These are phyloP conservation scores for Brettanomyces nanus DNA, from an alignment of 805 yeast genomes.

Conservation along the genomic window DNA sequence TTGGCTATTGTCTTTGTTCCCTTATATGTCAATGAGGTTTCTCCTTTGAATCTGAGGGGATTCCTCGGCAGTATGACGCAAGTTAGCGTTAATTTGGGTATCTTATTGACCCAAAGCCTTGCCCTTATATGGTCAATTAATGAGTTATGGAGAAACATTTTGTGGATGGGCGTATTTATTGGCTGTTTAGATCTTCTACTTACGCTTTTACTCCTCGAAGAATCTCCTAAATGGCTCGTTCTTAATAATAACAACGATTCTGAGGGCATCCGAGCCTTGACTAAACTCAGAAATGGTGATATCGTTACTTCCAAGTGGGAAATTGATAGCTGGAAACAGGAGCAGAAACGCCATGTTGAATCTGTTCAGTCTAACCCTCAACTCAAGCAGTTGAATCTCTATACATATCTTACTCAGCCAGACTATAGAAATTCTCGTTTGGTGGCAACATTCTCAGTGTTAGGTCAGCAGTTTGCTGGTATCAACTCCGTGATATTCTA, in stretches of 20 bases:
- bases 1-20: constrained; percentile 81
- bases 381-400: constrained; percentile 19
- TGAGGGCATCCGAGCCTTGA: constrained; percentile 17
- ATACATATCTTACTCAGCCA: constrained; percentile 41
- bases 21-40: constrained; percentile 67
- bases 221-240: constrained; percentile 79
- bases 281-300: constrained; percentile 30
- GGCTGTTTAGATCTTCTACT: constrained; percentile 42
- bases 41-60: constrained; percentile 66
- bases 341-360: constrained; percentile 16
- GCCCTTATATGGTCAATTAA: constrained; percentile 64
- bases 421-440: constrained; percentile 49
- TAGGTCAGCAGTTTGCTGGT: constrained; percentile 88
- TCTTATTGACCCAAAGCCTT: constrained; percentile 65
- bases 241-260: constrained; percentile 33
- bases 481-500: constrained; percentile 88
- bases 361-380: constrained; percentile 18
- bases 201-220: constrained; percentile 41
- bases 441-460: constrained; percentile 63
- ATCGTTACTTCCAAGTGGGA: constrained; percentile 13
- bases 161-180: constrained; percentile 52
- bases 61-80: constrained; percentile 86
- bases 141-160: constrained; percentile 62
- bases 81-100: constrained; percentile 78
- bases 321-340: constrained; percentile 24